phyloP scores from a whole-genome alignment of 371 early-diverging fungal species.

The Capniomyces stellatus region DNA sequence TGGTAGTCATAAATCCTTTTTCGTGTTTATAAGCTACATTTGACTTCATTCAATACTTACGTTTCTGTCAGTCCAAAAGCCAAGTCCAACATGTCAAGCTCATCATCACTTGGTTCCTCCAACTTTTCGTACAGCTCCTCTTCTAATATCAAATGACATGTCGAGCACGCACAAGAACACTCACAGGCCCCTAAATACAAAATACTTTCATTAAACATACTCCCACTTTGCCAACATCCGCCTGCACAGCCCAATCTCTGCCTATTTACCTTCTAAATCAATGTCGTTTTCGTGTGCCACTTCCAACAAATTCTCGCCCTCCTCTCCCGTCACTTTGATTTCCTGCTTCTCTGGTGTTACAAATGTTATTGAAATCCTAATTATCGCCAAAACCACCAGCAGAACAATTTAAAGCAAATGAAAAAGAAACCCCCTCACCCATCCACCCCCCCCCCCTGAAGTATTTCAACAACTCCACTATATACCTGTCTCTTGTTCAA shows the following conservation, averaged over 20 bases:
- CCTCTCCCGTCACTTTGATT: slow-evolving; percentile 53
- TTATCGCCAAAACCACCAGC: too few species aligned
- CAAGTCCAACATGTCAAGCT: slow-evolving; percentile 98
- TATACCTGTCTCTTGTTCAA: too few species aligned
- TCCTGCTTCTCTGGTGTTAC: slow-evolving; percentile 50
- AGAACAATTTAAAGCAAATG: too few species aligned
- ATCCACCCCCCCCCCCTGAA: too few species aligned
- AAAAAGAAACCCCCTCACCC: too few species aligned
- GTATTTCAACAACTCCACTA: too few species aligned
- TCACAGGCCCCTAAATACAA: slow-evolving; percentile 80
- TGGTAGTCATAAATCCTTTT: not conserved
- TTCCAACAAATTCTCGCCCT: slow-evolving; percentile 82
- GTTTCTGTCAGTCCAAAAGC: slow-evolving; percentile 96
- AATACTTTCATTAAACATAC: not conserved
- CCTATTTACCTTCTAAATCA: slow-evolving; percentile 93
- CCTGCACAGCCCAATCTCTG: too few species aligned
- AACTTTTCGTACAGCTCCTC: slow-evolving; percentile 68
- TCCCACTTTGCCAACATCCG: too few species aligned
- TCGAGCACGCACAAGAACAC: slow-evolving; percentile 89
- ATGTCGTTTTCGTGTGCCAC: slow-evolving; percentile 90
- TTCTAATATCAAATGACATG: slow-evolving; percentile 93
- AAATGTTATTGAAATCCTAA: slow-evolving; percentile 17
- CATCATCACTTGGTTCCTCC: slow-evolving; percentile 92
- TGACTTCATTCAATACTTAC: slow-evolving; percentile 28
- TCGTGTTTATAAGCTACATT: not conserved